phyloP scores from a whole-genome alignment of 768 basidiomycete genomes.

The Mycena rosella region DNA sequence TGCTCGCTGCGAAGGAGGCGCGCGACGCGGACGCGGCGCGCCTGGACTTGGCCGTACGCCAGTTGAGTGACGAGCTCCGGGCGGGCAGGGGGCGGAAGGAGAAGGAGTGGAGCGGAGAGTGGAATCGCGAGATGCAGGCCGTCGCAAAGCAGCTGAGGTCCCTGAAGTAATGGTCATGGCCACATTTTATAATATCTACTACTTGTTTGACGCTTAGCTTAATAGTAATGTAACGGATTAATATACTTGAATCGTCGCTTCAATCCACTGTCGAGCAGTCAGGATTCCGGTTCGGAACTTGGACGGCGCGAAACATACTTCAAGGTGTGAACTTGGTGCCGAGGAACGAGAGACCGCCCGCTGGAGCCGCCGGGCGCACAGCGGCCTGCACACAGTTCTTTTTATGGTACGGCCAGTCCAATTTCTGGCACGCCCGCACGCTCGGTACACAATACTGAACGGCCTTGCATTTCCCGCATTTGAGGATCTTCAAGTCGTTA shows the following conservation, averaged over 20 bases:
- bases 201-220: too few species aligned
- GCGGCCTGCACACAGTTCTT: slow-evolving; percentile 39
- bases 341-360: slow-evolving; percentile 5
- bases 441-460: slow-evolving; percentile 50
- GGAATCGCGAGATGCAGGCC: slow-evolving; percentile 26
- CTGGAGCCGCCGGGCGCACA: too few species aligned
- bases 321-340: slow-evolving; percentile 13
- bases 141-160: slow-evolving; percentile 19
- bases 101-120: slow-evolving; percentile 36
- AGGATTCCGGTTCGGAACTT: too few species aligned
- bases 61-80: background rate
- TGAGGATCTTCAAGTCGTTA: slow-evolving; percentile 28
- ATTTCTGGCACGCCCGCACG: slow-evolving; percentile 50
- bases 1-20: background rate
- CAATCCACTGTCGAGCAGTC: too few species aligned
- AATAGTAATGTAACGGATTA: too few species aligned
- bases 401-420: slow-evolving; percentile 58
- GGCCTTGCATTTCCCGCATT: slow-evolving; percentile 52
- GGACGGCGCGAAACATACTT: too few species aligned
- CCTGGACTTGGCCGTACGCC: background rate
- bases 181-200: background rate
- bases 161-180: slow-evolving; percentile 19
- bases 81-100: slow-evolving; percentile 25
- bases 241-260: too few species aligned
- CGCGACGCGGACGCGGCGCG: background rate